Evolutionary conservation across 2,329 filamentous ascomycete genomes (phyloP).

Genomic region (Ceratocystis eucalypticola): DNA sequence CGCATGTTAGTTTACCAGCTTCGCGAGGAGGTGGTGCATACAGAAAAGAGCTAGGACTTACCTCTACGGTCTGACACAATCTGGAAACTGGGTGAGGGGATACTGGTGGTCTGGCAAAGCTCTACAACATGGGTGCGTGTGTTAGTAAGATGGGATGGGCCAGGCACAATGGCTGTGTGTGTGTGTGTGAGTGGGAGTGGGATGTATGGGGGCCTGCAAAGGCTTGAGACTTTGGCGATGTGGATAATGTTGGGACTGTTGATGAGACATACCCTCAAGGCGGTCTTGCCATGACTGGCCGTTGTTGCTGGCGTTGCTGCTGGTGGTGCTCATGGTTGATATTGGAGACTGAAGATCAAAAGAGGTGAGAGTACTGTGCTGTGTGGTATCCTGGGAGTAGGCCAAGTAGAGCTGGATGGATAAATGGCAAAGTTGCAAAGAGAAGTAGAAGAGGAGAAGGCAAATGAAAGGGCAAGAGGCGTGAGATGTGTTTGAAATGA

Average conservation of each 20-base stretch:
- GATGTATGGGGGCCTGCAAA: no score
- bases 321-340: conserved; percentile 20
- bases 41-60: conserved; percentile 28
- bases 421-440: not conserved
- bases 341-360: not conserved
- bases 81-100: conserved; percentile 47
- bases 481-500: not conserved
- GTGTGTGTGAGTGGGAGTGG: no score
- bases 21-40: not conserved
- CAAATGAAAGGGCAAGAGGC: not conserved
- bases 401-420: not conserved
- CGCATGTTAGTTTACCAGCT: conserved; percentile 9
- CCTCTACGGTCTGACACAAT: conserved; percentile 64
- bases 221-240: no score
- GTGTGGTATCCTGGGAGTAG: not conserved
- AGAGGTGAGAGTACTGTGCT: not conserved
- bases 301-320: conserved; percentile 20
- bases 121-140: conserved; percentile 29
- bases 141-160: not conserved
- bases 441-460: not conserved
- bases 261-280: conserved; percentile 36
- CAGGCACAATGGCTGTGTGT: no score
- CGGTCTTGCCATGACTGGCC: conserved; percentile 39
- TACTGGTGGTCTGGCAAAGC: conserved; percentile 41
- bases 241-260: not conserved